A percentile compares a stretch with the other conserved stretches of the same genome.
Evolutionary conservation across 2,329 filamentous ascomycete species (phyloP).

Genomic region (Colletotrichum zoysiae): DNA sequence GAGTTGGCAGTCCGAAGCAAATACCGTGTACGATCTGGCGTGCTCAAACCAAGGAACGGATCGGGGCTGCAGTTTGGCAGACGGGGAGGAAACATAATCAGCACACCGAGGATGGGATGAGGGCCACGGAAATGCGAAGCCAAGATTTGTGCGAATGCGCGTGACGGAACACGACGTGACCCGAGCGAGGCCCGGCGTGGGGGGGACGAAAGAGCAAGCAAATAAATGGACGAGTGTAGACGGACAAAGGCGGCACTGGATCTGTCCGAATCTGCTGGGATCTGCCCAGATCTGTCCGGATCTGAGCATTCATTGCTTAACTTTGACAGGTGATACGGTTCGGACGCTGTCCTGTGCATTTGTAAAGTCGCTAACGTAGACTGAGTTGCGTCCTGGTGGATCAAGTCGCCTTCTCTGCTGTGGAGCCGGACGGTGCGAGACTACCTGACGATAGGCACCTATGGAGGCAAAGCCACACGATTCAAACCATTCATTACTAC

Average conservation of each 20-base stretch:
- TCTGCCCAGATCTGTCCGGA: no score
- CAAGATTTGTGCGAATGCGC: background rate
- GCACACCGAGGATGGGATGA: background rate
- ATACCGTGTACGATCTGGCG: conserved; percentile 12
- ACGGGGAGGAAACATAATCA: conserved; percentile 10
- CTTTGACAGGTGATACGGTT: background rate
- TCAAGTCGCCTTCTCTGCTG: background rate
- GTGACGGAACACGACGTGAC: background rate
- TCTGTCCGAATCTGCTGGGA: no score
- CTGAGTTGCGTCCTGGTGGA: background rate
- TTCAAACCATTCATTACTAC: background rate
- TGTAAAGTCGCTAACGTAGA: no score
- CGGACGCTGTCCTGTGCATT: background rate
- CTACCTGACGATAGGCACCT: background rate
- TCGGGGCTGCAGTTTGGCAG: conserved; percentile 13
- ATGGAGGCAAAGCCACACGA: background rate
- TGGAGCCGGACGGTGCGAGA: background rate
- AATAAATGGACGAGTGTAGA: background rate
- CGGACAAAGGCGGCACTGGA: background rate
- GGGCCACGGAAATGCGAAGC: background rate
- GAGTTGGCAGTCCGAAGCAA: background rate
- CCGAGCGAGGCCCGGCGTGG: background rate
- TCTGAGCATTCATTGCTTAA: background rate
- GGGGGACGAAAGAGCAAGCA: background rate
- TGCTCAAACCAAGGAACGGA: conserved; percentile 3